A percentile compares a stretch with the other conserved stretches of the same genome.
phyloP scores from a whole-genome alignment of 176 grass and related monocot genomes.

The Alopecurus myosuroides region DNA sequence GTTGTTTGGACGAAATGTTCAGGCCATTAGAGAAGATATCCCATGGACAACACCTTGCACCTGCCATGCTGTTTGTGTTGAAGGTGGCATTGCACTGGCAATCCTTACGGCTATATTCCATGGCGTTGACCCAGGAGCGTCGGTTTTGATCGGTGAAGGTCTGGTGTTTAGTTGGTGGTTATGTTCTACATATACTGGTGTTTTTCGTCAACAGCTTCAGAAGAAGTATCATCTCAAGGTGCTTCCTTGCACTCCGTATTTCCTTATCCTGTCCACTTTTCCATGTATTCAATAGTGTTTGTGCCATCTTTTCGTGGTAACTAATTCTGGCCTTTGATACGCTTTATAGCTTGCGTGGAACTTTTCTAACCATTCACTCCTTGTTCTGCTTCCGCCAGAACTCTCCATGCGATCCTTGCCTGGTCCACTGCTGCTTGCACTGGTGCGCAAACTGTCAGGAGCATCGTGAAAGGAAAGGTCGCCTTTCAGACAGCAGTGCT shows the following conservation, averaged over 20 bases:
- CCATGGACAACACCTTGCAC: constrained; percentile 57
- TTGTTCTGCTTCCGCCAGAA: constrained; percentile 31
- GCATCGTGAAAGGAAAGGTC: constrained; percentile 64
- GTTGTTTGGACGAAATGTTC: constrained; percentile 60
- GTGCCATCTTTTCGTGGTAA: neutral
- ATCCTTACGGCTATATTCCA: constrained; percentile 48
- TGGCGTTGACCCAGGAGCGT: constrained; percentile 47
- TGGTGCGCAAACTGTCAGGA: constrained; percentile 68
- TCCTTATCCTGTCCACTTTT: neutral
- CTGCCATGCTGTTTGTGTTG: constrained; percentile 59
- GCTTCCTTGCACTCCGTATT: neutral
- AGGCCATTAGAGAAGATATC: constrained; percentile 53
- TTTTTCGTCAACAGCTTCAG: constrained; percentile 38
- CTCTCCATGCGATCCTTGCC: constrained; percentile 52
- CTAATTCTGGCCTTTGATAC: neutral
- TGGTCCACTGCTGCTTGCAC: constrained; percentile 63
- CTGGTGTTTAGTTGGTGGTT: constrained; percentile 57
- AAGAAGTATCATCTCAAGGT: constrained; percentile 72
- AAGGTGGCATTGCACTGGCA: constrained; percentile 66
- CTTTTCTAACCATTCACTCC: neutral
- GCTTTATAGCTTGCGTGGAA: neutral
- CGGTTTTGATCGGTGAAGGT: constrained; percentile 54
- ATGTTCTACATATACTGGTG: constrained; percentile 40
- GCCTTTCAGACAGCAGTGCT: constrained; percentile 32
- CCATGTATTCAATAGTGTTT: neutral